Base-by-base conservation (phyloP, 2,329 filamentous ascomycete genomes). In the Akanthomyces dipterigenus region DNA sequence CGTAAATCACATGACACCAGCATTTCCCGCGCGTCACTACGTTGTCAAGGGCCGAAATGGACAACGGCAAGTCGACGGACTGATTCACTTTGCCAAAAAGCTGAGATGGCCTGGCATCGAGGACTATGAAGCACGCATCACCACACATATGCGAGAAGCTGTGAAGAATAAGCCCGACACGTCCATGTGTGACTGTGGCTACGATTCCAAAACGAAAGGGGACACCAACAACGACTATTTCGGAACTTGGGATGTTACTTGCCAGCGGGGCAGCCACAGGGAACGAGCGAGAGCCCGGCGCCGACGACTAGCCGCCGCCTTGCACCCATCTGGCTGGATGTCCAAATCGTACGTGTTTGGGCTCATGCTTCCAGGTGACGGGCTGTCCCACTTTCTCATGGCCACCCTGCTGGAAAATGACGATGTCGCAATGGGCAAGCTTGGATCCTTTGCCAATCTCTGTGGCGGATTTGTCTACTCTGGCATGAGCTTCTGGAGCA, bases 401-500 rank as follows among this genome's bases (percentile, higher is more conserved):
- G 82, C 85, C 1, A 84, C 86, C 3, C 72, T 89, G 55, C 71
- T 89, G 6, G 87, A 89, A 67, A 86, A 84, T 62, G 86, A 89
- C 64, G 75, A 77, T n/a, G 75, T 79, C 24, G 86, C 85, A 2
- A 77, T 88, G 65, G 71, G 73, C n/a, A 80, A 71, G 53, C 72
- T 89, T 9, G 86, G 86, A 0, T 78, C 83, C 1, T 79, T 84
- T 67, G 84, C 85, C 3, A 86, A 86, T 64, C 72, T 89, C 0
- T 86, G 83, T 48, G 83, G 84, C 18, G 86, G 87, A 0, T 88
- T 89, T 64, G 77, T 87, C 3, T 88, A 88, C 67, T 73, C 71
- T 5, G 80, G 80, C 2, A 86, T 84, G 75, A 88, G 85, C 64
- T 89, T 88, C 70, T 89, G 86, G 86, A 88, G 85, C 71, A 87